phyloP scores from a whole-genome alignment of 805 yeast genomes.

The Barnettozyma wickerhamii region DNA sequence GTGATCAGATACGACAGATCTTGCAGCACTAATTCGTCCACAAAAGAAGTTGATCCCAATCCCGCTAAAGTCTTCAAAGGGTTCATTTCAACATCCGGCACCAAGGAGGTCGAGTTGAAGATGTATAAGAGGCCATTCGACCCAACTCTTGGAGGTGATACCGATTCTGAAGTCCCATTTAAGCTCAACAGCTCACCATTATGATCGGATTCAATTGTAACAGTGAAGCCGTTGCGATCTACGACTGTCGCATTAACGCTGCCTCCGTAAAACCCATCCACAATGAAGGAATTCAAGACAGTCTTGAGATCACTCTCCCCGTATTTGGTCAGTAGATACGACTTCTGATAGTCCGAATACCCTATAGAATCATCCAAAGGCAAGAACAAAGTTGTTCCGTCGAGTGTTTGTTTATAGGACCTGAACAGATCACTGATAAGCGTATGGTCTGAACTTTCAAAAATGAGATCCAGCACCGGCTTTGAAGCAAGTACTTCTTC shows the following conservation, averaged over 20 bases:
- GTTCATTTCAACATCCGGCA: conserved; percentile 35
- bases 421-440: conserved; percentile 2
- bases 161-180: conserved; percentile 31
- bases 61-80: conserved; percentile 58
- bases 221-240: conserved; percentile 26
- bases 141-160: conserved; percentile 37
- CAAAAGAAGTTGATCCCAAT: conserved; percentile 55
- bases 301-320: conserved; percentile 28
- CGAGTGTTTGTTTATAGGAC: conserved; percentile 7
- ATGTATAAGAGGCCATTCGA: conserved; percentile 48
- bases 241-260: conserved; percentile 13
- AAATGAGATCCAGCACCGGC: conserved; percentile 31
- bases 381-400: conserved; percentile 39
- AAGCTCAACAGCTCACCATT: conserved; percentile 33
- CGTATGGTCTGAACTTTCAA: not conserved
- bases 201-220: conserved; percentile 21
- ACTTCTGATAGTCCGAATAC: conserved; percentile 39
- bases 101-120: conserved; percentile 32
- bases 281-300: conserved; percentile 31
- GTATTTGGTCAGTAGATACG: conserved; percentile 35
- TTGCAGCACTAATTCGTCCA: conserved; percentile 64
- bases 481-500: conserved; percentile 38
- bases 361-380: conserved; percentile 40
- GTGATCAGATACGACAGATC: conserved; percentile 53
- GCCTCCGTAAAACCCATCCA: conserved; percentile 46